Percentiles rank a stretch among this genome's conserved stretches.
Conservation (phyloP, 495 filamentous ascomycete genomes). For the Penicillium taxi region DNA sequence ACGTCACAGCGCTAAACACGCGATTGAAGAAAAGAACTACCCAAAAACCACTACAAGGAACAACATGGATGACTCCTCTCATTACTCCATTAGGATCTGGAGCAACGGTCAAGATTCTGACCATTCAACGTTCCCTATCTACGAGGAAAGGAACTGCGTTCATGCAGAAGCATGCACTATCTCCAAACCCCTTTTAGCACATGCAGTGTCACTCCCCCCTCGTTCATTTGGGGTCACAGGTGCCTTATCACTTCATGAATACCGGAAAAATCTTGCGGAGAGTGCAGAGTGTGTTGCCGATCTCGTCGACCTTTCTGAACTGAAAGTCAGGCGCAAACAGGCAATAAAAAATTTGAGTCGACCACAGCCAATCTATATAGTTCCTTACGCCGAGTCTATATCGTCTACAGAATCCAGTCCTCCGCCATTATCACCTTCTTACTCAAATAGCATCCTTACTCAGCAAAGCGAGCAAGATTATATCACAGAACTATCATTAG, state of each 20-base stretch:
- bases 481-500: slow-evolving; percentile 10
- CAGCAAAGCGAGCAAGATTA: slow-evolving; percentile 29
- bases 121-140: slow-evolving; percentile 14
- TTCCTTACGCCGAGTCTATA: slow-evolving; percentile 21
- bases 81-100: too few species aligned
- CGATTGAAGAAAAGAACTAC: slow-evolving; percentile 9
- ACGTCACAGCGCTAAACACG: slow-evolving; percentile 14
- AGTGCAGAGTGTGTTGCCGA: slow-evolving; percentile 19
- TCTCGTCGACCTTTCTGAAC: slow-evolving; percentile 20
- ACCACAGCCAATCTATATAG: slow-evolving; percentile 11
- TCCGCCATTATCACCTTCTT: slow-evolving; percentile 37
- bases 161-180: slow-evolving; percentile 16
- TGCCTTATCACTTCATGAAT: slow-evolving; percentile 27
- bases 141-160: slow-evolving; percentile 11
- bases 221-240: slow-evolving; percentile 19
- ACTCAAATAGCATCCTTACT: slow-evolving; percentile 33
- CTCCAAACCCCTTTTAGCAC: slow-evolving; percentile 12
- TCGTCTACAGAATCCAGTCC: slow-evolving; percentile 32
- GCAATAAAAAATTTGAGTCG: slow-evolving; percentile 30
- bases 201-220: slow-evolving; percentile 17
- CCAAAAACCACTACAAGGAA: slow-evolving; percentile 1
- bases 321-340: slow-evolving; percentile 31
- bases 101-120: background rate
- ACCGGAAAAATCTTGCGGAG: slow-evolving; percentile 27
- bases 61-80: background rate